Percentiles rank a stretch among this genome's conserved stretches.
phyloP scores from a whole-genome alignment of 2,329 filamentous ascomycete genomes.

The Dendryphion nanum region DNA sequence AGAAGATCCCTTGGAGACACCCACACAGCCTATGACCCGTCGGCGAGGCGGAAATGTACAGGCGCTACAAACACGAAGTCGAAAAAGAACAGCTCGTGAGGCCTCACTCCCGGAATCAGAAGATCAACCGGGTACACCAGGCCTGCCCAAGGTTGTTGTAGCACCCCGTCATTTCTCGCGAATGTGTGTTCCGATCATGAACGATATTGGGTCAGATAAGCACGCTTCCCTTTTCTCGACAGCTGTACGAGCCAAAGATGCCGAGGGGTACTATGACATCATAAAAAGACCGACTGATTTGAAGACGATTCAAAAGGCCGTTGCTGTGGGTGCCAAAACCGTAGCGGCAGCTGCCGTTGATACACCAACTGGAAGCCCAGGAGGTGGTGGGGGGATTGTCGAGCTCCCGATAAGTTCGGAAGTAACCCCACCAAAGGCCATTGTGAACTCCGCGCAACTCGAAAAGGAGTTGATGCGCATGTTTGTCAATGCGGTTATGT shows the following conservation, averaged over 20 bases:
- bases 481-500: slow-evolving; percentile 99
- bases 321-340: slow-evolving; percentile 54
- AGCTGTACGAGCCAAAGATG: slow-evolving; percentile 50
- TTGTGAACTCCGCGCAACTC: slow-evolving; percentile 89
- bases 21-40: slow-evolving; percentile 30
- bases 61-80: slow-evolving; percentile 35
- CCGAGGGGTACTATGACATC: slow-evolving; percentile 52
- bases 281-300: slow-evolving; percentile 53
- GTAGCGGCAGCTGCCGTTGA: slow-evolving; percentile 54
- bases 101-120: slow-evolving; percentile 31
- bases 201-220: slow-evolving; percentile 52
- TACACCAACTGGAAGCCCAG: slow-evolving; percentile 60
- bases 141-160: slow-evolving; percentile 34
- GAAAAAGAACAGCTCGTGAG: slow-evolving; percentile 41
- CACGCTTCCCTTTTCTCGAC: slow-evolving; percentile 51
- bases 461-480: slow-evolving; percentile 94
- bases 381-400: slow-evolving; percentile 48
- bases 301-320: slow-evolving; percentile 51
- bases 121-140: slow-evolving; percentile 22
- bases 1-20: slow-evolving; percentile 30
- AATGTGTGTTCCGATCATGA: slow-evolving; percentile 49
- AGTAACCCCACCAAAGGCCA: slow-evolving; percentile 78
- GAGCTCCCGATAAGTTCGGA: slow-evolving; percentile 68
- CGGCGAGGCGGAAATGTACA: slow-evolving; percentile 23
- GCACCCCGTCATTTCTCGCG: slow-evolving; percentile 51